Percentiles rank a stretch among this genome's conserved stretches.
These are phyloP conservation scores for Entomortierella lignicola DNA, from an alignment of 192 early-diverging fungal species.

Conservation along the genomic window DNA sequence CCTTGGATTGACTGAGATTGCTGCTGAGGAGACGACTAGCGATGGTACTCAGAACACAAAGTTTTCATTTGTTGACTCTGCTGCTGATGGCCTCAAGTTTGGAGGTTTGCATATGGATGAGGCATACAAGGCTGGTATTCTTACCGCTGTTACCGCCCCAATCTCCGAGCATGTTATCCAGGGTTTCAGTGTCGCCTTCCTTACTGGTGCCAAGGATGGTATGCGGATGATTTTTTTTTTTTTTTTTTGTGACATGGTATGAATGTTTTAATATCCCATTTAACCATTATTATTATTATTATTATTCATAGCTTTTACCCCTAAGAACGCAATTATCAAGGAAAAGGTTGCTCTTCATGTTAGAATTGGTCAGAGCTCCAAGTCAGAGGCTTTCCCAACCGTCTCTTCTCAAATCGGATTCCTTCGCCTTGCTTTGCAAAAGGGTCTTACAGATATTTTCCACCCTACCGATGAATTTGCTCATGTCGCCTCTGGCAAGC, in stretches of 20 bases:
- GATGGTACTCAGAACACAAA: slow-evolving; percentile 65
- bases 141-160: slow-evolving; percentile 69
- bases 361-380: slow-evolving; percentile 61
- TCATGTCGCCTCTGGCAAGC: slow-evolving; percentile 58
- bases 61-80: slow-evolving; percentile 33
- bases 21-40: slow-evolving; percentile 63
- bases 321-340: slow-evolving; percentile 56
- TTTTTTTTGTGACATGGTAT: slow-evolving; percentile 1
- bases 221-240: slow-evolving; percentile 1
- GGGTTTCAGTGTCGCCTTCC: slow-evolving; percentile 76
- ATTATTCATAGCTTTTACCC: slow-evolving; percentile 15
- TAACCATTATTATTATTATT: neutral
- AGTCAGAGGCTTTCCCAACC: slow-evolving; percentile 57
- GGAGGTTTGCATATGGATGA: slow-evolving; percentile 65
- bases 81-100: slow-evolving; percentile 77
- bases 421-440: slow-evolving; percentile 55
- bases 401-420: slow-evolving; percentile 65
- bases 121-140: slow-evolving; percentile 70
- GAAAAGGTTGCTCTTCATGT: slow-evolving; percentile 69
- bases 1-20: slow-evolving; percentile 77
- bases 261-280: neutral
- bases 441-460: slow-evolving; percentile 38
- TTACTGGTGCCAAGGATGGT: slow-evolving; percentile 68
- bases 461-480: slow-evolving; percentile 46
- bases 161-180: slow-evolving; percentile 61